Percentiles rank a stretch among this genome's conserved stretches.
phyloP scores from a whole-genome alignment of 768 basidiomycete species.

The Naganishia vaughanmartiniae region DNA sequence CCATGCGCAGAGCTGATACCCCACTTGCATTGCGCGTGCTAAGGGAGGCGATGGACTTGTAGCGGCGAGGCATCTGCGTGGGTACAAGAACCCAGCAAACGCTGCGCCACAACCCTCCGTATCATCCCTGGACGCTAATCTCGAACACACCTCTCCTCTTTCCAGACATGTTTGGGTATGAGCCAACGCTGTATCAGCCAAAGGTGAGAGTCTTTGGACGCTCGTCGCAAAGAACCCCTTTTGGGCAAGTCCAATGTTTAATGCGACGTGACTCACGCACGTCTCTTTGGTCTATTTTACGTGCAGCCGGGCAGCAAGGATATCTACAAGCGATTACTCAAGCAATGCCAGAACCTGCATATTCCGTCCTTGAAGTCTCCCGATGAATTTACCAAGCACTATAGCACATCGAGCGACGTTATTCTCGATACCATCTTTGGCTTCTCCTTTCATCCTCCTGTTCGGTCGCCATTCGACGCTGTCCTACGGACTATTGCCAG shows the following conservation, averaged over 20 bases:
- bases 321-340: constrained; percentile 82
- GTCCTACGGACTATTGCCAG: constrained; percentile 62
- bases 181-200: constrained; percentile 85
- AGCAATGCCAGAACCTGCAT: constrained; percentile 82
- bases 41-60: constrained; percentile 90
- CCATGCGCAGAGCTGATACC: neutral
- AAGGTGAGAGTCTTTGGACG: constrained; percentile 61
- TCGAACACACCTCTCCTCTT: neutral
- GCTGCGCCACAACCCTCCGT: neutral
- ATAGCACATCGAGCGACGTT: constrained; percentile 59
- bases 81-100: constrained; percentile 34
- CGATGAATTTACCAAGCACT: constrained; percentile 50
- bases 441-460: constrained; percentile 90
- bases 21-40: neutral
- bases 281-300: neutral
- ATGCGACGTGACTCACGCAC: neutral
- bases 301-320: constrained; percentile 83
- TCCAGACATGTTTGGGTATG: constrained; percentile 85
- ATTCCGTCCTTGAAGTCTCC: constrained; percentile 68
- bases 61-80: constrained; percentile 88
- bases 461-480: constrained; percentile 79
- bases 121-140: neutral
- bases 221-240: neutral
- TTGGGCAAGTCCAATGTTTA: neutral
- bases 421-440: constrained; percentile 96